Evolutionary conservation across 106 monocot genomes (phyloP), one percentile per base, ranked within the genome.

Genomic region (Dioscorea zingiberensis): DNA sequence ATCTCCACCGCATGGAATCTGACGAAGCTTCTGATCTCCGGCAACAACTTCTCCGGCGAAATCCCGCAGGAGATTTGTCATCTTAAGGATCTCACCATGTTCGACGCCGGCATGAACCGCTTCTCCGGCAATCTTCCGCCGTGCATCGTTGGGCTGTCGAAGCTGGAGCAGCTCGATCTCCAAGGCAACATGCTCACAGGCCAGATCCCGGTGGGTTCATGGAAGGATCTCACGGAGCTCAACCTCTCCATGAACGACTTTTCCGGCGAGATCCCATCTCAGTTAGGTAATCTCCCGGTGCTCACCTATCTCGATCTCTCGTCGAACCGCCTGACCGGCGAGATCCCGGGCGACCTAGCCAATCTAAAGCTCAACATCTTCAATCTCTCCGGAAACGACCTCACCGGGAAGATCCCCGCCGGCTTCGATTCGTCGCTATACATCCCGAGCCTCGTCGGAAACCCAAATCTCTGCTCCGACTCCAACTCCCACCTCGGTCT

Each of bases 291-390:
- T 0, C 64, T 85, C 4, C 85, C 81, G 19, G 74, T 77, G 7
- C 80, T 85, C 27, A 77, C 77, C 13, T 85, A 85, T 63, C 77
- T 85, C 21, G 85, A 85, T 48, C 85, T 85, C 25, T 81, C 81
- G 23, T 6, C 15, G 1, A 85, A 85, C 68, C 53, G 11, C 6
- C 69, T 85, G 19, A 47, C 77, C 71, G 85, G 85, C 27, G 30
- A 71, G 22, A 81, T 85, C 44, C 85, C 81, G 13, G 4, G 48
- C 2, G 32, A 64, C 4, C 61, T 85, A 2, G 22, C 55, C 0
- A 53, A 74, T 1, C 66, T 81, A 18, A 81, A 61, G 73, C 64
- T 81, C 21, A 77, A 74, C 71, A 59, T 62, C 19, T 55, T 85
- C 47, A 81, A 85, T 44, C 68, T 85, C 22, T 74, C 77, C 26